Percentiles rank a stretch among this genome's conserved stretches.
These are phyloP conservation scores for Aspergillus brunneoviolaceus DNA, from an alignment of 2,329 filamentous ascomycete genomes.

Conservation along the genomic window DNA sequence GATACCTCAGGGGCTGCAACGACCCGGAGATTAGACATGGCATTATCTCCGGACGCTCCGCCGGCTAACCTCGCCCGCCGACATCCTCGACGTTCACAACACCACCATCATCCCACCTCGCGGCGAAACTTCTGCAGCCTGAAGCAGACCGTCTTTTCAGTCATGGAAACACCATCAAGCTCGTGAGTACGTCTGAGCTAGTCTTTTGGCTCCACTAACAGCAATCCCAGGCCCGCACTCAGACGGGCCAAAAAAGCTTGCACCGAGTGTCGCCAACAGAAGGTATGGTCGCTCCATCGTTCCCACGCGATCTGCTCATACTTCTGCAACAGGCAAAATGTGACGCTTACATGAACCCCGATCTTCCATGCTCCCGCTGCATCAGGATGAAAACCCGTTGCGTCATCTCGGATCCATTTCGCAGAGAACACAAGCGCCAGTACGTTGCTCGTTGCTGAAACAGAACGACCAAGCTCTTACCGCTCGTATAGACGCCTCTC, in stretches of 20 bases:
- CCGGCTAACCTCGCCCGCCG: background rate
- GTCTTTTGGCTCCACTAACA: constrained; percentile 1
- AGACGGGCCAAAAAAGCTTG: constrained; percentile 43
- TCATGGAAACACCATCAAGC: background rate
- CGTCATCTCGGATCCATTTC: constrained; percentile 45
- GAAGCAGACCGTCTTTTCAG: background rate
- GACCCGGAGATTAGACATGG: constrained; percentile 6
- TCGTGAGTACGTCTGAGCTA: background rate
- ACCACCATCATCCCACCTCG: background rate
- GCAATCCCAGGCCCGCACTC: constrained; percentile 15
- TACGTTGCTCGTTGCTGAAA: constrained; percentile 16
- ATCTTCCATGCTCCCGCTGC: constrained; percentile 40
- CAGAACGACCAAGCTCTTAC: background rate
- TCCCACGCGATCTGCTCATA: background rate
- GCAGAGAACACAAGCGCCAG: constrained; percentile 45
- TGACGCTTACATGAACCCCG: constrained; percentile 38
- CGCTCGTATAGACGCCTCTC: constrained; percentile 32
- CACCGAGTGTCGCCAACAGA: constrained; percentile 47
- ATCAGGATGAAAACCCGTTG: constrained; percentile 37
- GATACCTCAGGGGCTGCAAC: too few relatives aligned
- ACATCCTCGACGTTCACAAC: background rate
- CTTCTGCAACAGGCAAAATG: constrained; percentile 33
- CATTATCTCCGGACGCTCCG: constrained; percentile 4
- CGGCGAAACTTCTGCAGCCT: background rate
- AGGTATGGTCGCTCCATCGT: constrained; percentile 26